phyloP scores from a whole-genome alignment of 257 asterid species.

The Fraxinus pennsylvanica region DNA sequence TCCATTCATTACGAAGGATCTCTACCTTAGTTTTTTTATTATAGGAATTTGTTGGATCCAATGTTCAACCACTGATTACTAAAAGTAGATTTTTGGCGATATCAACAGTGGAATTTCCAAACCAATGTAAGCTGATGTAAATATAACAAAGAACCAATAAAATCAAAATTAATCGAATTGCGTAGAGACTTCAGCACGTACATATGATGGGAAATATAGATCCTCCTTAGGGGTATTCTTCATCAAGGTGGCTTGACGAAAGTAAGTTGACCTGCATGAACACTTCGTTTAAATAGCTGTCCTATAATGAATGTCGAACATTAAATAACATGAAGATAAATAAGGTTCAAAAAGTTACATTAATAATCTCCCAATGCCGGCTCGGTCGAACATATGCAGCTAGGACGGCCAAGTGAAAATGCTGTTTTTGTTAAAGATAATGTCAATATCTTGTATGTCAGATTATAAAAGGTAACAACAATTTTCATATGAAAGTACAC shows the following conservation, averaged over 20 bases:
- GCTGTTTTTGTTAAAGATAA: constrained; percentile 39
- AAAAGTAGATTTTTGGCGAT: neutral
- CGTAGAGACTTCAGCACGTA: neutral
- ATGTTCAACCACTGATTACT: neutral
- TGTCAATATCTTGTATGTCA: constrained; percentile 4
- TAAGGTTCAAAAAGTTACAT: constrained; percentile 38
- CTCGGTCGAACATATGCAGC: constrained; percentile 55
- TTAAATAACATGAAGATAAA: neutral
- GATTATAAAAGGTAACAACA: neutral
- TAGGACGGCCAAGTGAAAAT: constrained; percentile 73
- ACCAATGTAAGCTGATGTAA: neutral
- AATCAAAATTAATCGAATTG: neutral
- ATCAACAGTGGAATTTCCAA: neutral
- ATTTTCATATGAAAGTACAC: neutral
- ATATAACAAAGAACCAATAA: neutral
- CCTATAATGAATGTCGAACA: neutral
- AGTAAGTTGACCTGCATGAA: constrained; percentile 64
- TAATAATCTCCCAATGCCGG: constrained; percentile 54
- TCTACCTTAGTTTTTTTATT: too few species aligned
- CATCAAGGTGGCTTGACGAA: constrained; percentile 42
- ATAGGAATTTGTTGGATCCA: neutral
- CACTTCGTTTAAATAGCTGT: neutral
- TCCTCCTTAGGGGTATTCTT: constrained; percentile 24
- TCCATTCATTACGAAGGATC: too few species aligned
- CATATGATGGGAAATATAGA: neutral